These are phyloP conservation scores for Actinomucor elegans DNA, from an alignment of 371 early-diverging fungal genomes.

Conservation along the genomic window DNA sequence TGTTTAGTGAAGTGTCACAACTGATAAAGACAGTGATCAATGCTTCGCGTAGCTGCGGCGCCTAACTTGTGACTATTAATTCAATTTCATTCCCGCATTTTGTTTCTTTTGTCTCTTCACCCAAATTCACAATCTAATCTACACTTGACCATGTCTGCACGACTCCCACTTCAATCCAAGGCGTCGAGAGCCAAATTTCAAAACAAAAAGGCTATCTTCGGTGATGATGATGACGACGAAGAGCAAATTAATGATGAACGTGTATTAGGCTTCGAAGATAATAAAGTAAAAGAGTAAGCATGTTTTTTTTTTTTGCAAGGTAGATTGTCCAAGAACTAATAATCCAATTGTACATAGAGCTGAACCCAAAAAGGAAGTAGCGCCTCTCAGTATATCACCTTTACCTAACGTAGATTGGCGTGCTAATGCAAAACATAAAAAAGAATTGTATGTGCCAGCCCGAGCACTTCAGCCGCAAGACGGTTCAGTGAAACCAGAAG, in stretches of 20 bases:
- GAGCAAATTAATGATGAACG: slow-evolving; percentile 41
- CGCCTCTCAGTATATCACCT: slow-evolving; percentile 50
- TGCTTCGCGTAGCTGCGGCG: not conserved
- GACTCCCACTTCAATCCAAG: slow-evolving; percentile 24
- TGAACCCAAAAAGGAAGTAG: slow-evolving; percentile 35
- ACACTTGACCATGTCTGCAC: slow-evolving; percentile 21
- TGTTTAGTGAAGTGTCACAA: too few species aligned
- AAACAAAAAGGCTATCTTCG: slow-evolving; percentile 20
- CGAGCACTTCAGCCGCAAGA: slow-evolving; percentile 14
- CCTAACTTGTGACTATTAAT: not conserved
- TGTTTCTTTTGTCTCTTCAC: too few species aligned
- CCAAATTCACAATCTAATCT: not conserved
- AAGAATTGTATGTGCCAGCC: slow-evolving; percentile 43
- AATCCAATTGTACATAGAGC: slow-evolving; percentile 25
- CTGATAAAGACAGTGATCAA: too few species aligned
- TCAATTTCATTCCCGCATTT: too few species aligned
- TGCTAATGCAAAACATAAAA: slow-evolving; percentile 35
- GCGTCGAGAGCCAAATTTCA: slow-evolving; percentile 23
- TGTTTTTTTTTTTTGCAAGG: not conserved
- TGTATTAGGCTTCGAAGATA: slow-evolving; percentile 55
- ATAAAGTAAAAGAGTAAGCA: slow-evolving; percentile 51
- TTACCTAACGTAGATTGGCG: slow-evolving; percentile 53
- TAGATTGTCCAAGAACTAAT: too few species aligned
- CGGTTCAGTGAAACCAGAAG: slow-evolving; percentile 6
- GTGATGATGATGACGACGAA: slow-evolving; percentile 47